phyloP scores from a whole-genome alignment of 495 filamentous ascomycete species.

The Xanthoparmelia taractica region DNA sequence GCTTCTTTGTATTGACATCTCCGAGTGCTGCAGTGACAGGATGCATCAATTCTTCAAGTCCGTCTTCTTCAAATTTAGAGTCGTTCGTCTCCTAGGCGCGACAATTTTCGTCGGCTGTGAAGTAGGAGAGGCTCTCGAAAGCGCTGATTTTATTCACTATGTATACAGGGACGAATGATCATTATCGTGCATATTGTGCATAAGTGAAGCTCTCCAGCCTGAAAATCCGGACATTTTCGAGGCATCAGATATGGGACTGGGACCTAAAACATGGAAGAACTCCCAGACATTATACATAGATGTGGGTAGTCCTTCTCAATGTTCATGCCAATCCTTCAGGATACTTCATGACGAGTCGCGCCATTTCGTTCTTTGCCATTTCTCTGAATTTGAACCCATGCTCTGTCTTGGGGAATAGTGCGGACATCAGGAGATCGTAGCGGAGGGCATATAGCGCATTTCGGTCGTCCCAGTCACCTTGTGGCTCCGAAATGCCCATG shows the following conservation, averaged over 20 bases:
- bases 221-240: neutral
- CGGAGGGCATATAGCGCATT: slow-evolving; percentile 22
- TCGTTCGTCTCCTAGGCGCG: no score
- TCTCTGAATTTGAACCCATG: neutral
- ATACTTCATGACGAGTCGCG: neutral
- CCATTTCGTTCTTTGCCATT: neutral
- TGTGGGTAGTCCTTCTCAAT: neutral
- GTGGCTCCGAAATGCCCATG: slow-evolving; percentile 14
- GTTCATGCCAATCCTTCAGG: neutral
- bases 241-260: neutral
- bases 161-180: no score
- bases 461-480: slow-evolving; percentile 22
- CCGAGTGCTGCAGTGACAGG: no score
- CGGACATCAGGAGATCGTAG: neutral
- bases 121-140: no score
- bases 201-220: neutral
- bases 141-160: no score
- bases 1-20: no score
- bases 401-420: neutral
- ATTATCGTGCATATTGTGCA: no score
- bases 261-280: neutral
- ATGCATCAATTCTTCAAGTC: no score
- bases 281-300: neutral
- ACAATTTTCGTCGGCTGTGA: no score
- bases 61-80: no score